Evolutionary conservation across 257 asterid genomes (phyloP).

Genomic region (Solanum corneliomulleri): DNA sequence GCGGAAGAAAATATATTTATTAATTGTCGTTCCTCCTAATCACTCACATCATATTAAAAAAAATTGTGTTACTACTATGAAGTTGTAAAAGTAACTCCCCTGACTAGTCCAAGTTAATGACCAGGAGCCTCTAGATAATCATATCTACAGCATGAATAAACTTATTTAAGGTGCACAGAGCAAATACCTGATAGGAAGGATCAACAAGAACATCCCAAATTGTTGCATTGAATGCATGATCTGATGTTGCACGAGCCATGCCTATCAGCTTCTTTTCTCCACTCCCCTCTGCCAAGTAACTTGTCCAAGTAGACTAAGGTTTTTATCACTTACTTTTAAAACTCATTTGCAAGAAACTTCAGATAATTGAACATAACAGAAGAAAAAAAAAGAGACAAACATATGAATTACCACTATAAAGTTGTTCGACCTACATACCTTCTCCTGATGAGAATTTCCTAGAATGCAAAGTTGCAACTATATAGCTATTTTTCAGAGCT

Average conservation of each 20-base stretch:
- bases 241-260: constrained; percentile 99
- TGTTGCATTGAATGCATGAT: constrained; percentile 98
- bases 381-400: background rate
- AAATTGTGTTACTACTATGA: background rate
- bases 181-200: constrained; percentile 82
- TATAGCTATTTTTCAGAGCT: constrained; percentile 89
- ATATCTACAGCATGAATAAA: background rate
- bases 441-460: constrained; percentile 46
- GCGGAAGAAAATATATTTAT: background rate
- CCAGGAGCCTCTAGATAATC: background rate
- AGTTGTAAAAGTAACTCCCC: background rate
- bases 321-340: constrained; percentile 50
- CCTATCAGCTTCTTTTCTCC: constrained; percentile 81
- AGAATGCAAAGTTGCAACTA: constrained; percentile 86
- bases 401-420: background rate
- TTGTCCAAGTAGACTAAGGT: constrained; percentile 80
- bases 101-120: background rate
- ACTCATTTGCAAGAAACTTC: background rate
- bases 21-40: background rate
- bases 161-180: background rate
- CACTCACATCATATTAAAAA: background rate
- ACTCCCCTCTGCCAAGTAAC: constrained; percentile 84
- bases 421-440: constrained; percentile 36
- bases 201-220: constrained; percentile 99
- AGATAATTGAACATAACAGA: background rate